Evolutionary conservation across 2,329 filamentous ascomycete species (phyloP).

Genomic region (Aspergillus candidus): DNA sequence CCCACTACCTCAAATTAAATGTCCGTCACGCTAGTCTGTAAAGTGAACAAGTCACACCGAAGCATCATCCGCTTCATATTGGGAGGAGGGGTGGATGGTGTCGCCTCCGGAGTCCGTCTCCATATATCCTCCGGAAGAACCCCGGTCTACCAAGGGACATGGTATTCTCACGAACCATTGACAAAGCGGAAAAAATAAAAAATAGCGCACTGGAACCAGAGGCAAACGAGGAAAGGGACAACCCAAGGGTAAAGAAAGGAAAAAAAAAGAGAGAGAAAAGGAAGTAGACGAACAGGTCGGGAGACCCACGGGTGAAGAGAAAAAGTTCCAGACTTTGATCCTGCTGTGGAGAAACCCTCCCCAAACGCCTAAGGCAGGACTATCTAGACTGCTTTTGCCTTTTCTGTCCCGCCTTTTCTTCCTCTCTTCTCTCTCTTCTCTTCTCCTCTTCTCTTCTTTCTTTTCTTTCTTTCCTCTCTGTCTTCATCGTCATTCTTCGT

Average conservation of each 20-base stretch:
- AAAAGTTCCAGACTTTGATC: neutral
- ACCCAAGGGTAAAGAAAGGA: neutral
- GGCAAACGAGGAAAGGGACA: no score
- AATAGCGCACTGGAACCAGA: no score
- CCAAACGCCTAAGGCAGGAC: neutral
- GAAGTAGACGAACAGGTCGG: neutral
- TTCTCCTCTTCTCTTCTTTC: conserved; percentile 9
- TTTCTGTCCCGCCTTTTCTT: conserved; percentile 1
- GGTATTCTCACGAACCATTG: no score
- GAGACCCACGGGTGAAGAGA: neutral
- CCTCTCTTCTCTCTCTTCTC: conserved; percentile 3
- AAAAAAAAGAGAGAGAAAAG: neutral
- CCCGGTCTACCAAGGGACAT: no score
- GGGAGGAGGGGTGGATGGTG: no score
- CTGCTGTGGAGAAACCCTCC: neutral
- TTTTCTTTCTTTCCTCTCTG: conserved; percentile 8
- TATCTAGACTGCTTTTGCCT: neutral
- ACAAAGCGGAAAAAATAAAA: no score
- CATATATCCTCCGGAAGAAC: no score
- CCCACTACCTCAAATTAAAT: no score
- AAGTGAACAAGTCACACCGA: no score
- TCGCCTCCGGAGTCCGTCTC: no score
- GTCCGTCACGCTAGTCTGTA: no score
- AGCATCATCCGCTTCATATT: no score
- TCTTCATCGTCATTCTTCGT: conserved; percentile 8